Percentiles rank a stretch among this genome's conserved stretches.
Conservation (phyloP, 495 filamentous ascomycete species). For the Penicillium cosmopolitanum region DNA sequence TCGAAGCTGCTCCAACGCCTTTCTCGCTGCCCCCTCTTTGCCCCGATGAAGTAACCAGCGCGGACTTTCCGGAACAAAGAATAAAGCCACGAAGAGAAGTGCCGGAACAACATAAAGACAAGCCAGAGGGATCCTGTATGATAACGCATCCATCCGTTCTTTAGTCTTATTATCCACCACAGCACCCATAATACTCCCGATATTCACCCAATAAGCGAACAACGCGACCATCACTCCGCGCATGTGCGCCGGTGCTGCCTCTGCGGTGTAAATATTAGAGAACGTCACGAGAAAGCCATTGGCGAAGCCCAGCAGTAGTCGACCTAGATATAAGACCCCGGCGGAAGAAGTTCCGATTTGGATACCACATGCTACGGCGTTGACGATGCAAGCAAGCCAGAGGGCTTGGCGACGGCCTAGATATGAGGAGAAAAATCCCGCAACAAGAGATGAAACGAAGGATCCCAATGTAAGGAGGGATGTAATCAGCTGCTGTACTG, state of each 20-base stretch:
- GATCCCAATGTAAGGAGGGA: constrained; percentile 61
- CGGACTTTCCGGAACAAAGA: constrained; percentile 22
- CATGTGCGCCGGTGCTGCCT: constrained; percentile 19
- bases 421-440: constrained; percentile 37
- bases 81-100: constrained; percentile 17
- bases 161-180: constrained; percentile 23
- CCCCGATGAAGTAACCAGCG: constrained; percentile 23
- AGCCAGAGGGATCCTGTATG: constrained; percentile 18
- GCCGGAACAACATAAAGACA: constrained; percentile 21
- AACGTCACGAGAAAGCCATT: constrained; percentile 22
- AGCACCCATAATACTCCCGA: constrained; percentile 15
- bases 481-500: constrained; percentile 42
- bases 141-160: constrained; percentile 15
- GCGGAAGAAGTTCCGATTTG: constrained; percentile 19
- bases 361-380: constrained; percentile 18
- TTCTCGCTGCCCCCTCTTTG: constrained; percentile 12
- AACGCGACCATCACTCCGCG: constrained; percentile 21
- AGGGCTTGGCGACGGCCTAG: constrained; percentile 20
- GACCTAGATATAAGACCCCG: constrained; percentile 18
- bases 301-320: constrained; percentile 19
- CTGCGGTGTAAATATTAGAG: constrained; percentile 20
- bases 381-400: constrained; percentile 24
- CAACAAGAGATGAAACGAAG: constrained; percentile 58
- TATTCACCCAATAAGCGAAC: constrained; percentile 24
- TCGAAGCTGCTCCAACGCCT: constrained; percentile 16